These are phyloP conservation scores for Pseudopediastrum boryanum DNA, from an alignment of 139 green algal species.

Conservation along the genomic window DNA sequence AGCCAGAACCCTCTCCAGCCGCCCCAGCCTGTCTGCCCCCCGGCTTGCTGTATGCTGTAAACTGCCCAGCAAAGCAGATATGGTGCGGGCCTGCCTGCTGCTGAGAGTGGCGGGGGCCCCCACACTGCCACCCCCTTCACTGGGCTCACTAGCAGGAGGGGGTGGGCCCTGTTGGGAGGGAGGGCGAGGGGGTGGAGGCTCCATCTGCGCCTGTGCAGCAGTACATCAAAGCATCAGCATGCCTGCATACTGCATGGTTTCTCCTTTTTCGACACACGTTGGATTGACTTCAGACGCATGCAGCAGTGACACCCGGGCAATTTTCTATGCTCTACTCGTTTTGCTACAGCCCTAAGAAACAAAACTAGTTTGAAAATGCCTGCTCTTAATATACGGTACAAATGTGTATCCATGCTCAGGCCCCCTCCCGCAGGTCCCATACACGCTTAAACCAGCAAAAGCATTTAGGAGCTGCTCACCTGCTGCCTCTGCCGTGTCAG, in stretches of 20 bases:
- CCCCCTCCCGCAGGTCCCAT: not conserved
- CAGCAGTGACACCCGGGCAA: no score
- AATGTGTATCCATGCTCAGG: not conserved
- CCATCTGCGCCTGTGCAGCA: not conserved
- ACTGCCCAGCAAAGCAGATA: constrained; percentile 26
- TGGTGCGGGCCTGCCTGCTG: constrained; percentile 24
- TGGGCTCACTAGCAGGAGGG: constrained; percentile 1
- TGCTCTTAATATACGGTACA: no score
- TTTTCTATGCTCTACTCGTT: no score
- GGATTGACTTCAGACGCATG: no score
- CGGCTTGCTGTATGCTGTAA: constrained; percentile 23
- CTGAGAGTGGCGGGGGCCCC: constrained; percentile 28
- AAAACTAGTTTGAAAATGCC: no score
- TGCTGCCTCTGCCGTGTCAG: not conserved
- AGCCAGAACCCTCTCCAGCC: constrained; percentile 34
- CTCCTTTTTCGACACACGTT: no score
- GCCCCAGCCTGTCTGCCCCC: constrained; percentile 24
- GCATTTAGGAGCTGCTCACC: not conserved
- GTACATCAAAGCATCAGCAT: no score
- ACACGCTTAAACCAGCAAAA: constrained; percentile 16
- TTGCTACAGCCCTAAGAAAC: no score
- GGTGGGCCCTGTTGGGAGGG: not conserved
- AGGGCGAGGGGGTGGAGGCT: not conserved
- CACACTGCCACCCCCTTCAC: constrained; percentile 4
- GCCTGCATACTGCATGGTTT: no score